Percentiles rank a stretch among this genome's conserved stretches.
phyloP scores from a whole-genome alignment of 2,329 filamentous ascomycete genomes.

The Claviceps monticola region DNA sequence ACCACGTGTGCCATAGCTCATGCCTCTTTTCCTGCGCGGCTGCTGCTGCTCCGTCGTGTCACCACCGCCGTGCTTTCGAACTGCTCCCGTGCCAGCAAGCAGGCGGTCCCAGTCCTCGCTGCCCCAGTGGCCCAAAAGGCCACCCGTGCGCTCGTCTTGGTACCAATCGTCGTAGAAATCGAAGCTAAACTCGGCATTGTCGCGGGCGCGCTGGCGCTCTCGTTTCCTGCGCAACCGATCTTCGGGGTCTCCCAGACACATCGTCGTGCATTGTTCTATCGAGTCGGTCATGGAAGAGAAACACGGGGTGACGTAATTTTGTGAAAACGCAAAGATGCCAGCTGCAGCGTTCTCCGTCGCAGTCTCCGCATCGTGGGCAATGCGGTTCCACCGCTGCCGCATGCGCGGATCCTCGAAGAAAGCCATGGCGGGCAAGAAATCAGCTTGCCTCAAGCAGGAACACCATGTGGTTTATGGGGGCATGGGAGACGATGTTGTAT shows the following conservation, averaged over 20 bases:
- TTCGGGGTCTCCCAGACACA: slow-evolving; percentile 58
- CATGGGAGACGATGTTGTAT: background rate
- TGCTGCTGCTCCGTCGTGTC: slow-evolving; percentile 49
- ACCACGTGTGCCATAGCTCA: slow-evolving; percentile 75
- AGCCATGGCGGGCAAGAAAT: slow-evolving; percentile 28
- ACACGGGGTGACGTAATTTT: slow-evolving; percentile 75
- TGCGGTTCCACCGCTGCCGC: slow-evolving; percentile 85
- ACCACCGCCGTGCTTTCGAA: slow-evolving; percentile 19
- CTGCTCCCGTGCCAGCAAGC: slow-evolving; percentile 52
- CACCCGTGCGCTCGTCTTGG: slow-evolving; percentile 36
- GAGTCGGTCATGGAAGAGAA: slow-evolving; percentile 52
- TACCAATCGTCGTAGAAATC: slow-evolving; percentile 99
- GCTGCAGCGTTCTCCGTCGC: slow-evolving; percentile 87
- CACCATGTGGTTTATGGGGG: background rate
- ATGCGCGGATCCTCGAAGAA: slow-evolving; percentile 73
- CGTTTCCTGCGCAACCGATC: slow-evolving; percentile 56
- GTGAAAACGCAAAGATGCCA: slow-evolving; percentile 77
- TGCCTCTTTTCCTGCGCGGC: slow-evolving; percentile 60
- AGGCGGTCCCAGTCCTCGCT: slow-evolving; percentile 76
- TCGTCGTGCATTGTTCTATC: slow-evolving; percentile 57
- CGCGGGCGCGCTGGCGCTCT: slow-evolving; percentile 45
- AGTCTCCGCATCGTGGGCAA: slow-evolving; percentile 78
- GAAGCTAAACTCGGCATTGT: slow-evolving; percentile 70
- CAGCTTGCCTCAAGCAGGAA: slow-evolving; percentile 2
- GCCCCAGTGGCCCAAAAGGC: slow-evolving; percentile 59